phyloP scores from a whole-genome alignment of 768 basidiomycete species.

The Tricholoma terreum region DNA sequence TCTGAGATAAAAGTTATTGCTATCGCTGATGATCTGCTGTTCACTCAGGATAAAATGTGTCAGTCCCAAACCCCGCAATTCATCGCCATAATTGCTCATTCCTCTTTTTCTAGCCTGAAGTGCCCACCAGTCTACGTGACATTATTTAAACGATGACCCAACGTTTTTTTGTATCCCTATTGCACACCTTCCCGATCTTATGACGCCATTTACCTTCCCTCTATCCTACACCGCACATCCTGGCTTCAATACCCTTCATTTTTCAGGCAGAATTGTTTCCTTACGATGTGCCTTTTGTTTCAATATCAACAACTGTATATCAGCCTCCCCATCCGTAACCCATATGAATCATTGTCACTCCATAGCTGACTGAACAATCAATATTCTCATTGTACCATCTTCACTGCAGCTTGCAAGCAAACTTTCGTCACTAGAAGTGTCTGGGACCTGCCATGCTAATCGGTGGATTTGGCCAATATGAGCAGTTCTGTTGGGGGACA shows the following conservation, averaged over 20 bases:
- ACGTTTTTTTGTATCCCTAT: conserved; percentile 81
- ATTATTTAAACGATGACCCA: conserved; percentile 63
- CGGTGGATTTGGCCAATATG: conserved; percentile 80
- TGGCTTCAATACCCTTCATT: conserved; percentile 67
- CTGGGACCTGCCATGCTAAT: conserved; percentile 71
- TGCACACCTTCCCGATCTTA: conserved; percentile 39
- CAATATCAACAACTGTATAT: conserved; percentile 58
- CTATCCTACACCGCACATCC: conserved; percentile 51
- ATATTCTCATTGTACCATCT: conserved; percentile 86
- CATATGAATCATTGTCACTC: conserved; percentile 44
- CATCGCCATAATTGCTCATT: conserved; percentile 16
- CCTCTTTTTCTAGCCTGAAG: conserved; percentile 64
- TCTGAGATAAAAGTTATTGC: background rate
- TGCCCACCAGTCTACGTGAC: conserved; percentile 87
- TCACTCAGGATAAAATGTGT: conserved; percentile 81
- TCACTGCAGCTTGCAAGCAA: conserved; percentile 87
- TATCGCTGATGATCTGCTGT: conserved; percentile 14
- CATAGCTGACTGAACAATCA: conserved; percentile 53
- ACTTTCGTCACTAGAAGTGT: conserved; percentile 24
- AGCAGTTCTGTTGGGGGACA: conserved; percentile 45
- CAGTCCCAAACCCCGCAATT: conserved; percentile 27
- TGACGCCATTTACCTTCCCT: conserved; percentile 36
- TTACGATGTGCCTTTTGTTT: conserved; percentile 42
- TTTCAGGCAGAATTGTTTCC: conserved; percentile 54
- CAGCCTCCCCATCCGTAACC: conserved; percentile 40